Evolutionary conservation across 768 basidiomycete genomes (phyloP).

Genomic region (Boletus rex-veris): DNA sequence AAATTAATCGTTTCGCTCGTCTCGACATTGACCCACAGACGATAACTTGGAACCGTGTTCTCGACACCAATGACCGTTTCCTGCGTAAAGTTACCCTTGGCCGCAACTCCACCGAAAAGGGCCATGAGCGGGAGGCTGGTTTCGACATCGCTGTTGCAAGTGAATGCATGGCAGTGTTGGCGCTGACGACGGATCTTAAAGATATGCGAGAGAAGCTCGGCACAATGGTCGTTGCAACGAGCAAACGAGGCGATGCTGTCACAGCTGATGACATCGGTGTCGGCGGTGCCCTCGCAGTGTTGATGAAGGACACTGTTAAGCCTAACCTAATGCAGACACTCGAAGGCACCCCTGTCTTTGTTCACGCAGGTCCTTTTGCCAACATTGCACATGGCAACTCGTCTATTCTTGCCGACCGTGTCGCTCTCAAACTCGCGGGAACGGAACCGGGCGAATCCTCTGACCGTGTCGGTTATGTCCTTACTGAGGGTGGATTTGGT

Average conservation of each 20-base stretch:
- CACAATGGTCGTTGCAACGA: slow-evolving; percentile 95
- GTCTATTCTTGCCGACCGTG: slow-evolving; percentile 95
- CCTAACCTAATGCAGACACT: slow-evolving; percentile 99
- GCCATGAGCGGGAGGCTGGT: slow-evolving; percentile 82
- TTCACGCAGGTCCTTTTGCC: slow-evolving; percentile 97
- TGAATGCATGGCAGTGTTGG: slow-evolving; percentile 97
- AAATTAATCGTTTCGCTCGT: slow-evolving; percentile 84
- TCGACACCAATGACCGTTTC: slow-evolving; percentile 97
- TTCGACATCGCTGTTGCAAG: slow-evolving; percentile 98
- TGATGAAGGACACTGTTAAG: slow-evolving; percentile 99
- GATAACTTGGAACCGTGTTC: slow-evolving; percentile 96
- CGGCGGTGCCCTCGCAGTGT: slow-evolving; percentile 90
- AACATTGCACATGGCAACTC: slow-evolving; percentile 99
- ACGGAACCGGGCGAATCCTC: slow-evolving; percentile 85
- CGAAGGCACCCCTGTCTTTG: slow-evolving; percentile 98
- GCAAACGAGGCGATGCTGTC: slow-evolving; percentile 85
- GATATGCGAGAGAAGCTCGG: slow-evolving; percentile 94
- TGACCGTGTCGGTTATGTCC: slow-evolving; percentile 85
- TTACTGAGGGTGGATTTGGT: slow-evolving; percentile 98
- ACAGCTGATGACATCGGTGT: slow-evolving; percentile 97
- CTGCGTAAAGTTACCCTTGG: slow-evolving; percentile 91
- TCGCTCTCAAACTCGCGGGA: slow-evolving; percentile 95
- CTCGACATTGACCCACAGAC: slow-evolving; percentile 88
- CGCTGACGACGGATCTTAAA: slow-evolving; percentile 78
- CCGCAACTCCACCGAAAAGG: slow-evolving; percentile 86